Conservation (phyloP, 495 filamentous ascomycete species). For the Pseudoneurospora amorphoporcata region DNA sequence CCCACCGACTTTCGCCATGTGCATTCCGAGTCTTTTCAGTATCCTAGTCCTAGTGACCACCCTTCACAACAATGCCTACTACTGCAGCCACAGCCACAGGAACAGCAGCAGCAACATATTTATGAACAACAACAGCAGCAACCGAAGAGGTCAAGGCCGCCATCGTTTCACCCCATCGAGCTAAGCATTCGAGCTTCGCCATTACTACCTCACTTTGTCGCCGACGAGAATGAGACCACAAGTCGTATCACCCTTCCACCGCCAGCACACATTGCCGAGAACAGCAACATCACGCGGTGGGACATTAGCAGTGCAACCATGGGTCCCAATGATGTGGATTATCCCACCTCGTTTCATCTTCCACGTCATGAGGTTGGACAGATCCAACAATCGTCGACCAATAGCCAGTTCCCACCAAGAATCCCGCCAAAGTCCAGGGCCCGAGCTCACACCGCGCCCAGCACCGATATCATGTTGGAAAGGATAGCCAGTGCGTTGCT, state of each 20-base stretch:
- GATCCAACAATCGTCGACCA: conserved; percentile 16
- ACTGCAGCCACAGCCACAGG: conserved; percentile 4
- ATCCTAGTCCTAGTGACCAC: conserved; percentile 18
- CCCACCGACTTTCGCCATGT: conserved; percentile 42
- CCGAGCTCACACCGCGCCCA: conserved; percentile 25
- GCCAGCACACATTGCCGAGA: conserved; percentile 23
- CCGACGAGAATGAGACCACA: conserved; percentile 12
- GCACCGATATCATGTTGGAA: conserved; percentile 33
- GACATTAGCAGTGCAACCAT: conserved; percentile 20
- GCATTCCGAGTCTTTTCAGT: conserved; percentile 37
- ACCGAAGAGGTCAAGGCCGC: conserved; percentile 13
- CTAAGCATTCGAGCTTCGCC: conserved; percentile 67
- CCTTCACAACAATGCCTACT: conserved; percentile 9
- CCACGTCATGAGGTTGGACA: conserved; percentile 33
- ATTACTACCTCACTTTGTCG: conserved; percentile 41
- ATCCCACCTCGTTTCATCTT: conserved; percentile 40
- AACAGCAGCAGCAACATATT: conserved; percentile 6
- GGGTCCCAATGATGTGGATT: conserved; percentile 32
- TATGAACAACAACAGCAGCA: conserved; percentile 8
- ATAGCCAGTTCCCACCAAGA: conserved; percentile 11
- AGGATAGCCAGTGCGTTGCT: conserved; percentile 42
- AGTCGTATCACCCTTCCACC: conserved; percentile 31
- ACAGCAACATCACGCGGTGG: conserved; percentile 24
- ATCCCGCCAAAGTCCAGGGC: conserved; percentile 23
- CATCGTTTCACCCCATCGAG: conserved; percentile 58